Base-by-base conservation (phyloP, 2,329 filamentous ascomycete genomes). In the Fusarium albidum region DNA sequence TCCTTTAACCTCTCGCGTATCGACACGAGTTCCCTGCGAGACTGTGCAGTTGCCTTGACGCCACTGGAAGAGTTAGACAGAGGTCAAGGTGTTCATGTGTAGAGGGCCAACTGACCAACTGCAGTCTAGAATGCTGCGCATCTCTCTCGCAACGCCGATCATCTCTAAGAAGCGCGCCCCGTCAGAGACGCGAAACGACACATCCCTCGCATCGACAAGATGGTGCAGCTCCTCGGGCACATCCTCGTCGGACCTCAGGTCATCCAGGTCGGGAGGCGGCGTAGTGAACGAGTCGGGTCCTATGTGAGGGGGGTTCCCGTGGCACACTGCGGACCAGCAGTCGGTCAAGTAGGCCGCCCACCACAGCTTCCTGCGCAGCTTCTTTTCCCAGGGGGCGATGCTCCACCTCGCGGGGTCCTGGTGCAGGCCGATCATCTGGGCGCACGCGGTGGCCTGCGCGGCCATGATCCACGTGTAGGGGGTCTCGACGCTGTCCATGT, bases 221-320 rank as follows among this genome's bases (percentile, higher is more conserved):
- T 72, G 52, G 17, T 55, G 63, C 43, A 73, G 67, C 10, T 71
- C 72, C 29, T 59, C 66, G 15, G 64, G 68, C 3, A 79, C 71
- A 42, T 77, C 71, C 56, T 80, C 78, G 27, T 79, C 77, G 14
- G 68, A 73, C 8, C 70, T 61, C 9, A 79, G 45, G 54, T 80
- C 77, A 3, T 79, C 76, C 60, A 79, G 70, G 6, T 69, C 65
- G 7, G 73, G 69, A 3, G 69, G 61, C 1, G 67, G 51, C 1
- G 78, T 80, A 39, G 72, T 74, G 46, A 75, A 80, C 0, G 77
- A 75, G 4, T 66, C 68, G 3, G 58, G 55, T 40, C 70, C 69
- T 21, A 80, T 75, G 55, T 79, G 77, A 3, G 77, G 76, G 5
- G 78, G 76, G 40, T 79, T 79, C 1, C 78, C 78, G 50, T 80